Evolutionary conservation across 345 rosid genomes (phyloP), one percentile per base, ranked within the genome.

Genomic region (Corchorus capsularis): DNA sequence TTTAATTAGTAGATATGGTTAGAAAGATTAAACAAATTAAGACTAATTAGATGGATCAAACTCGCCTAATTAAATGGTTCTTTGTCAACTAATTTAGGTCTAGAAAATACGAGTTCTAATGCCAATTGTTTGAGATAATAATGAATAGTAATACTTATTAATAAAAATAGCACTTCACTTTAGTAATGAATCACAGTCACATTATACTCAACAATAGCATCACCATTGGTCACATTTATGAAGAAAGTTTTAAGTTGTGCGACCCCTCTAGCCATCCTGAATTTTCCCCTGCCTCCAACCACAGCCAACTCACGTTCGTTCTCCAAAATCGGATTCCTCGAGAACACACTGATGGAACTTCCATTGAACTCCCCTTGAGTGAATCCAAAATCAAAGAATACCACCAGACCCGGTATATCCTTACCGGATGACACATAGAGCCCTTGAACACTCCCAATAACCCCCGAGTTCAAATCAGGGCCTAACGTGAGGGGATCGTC

Each of bases 381-480:
- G 8, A 82, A 75, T 7, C 81, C 79, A 43, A 81, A 81, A 71
- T 82, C 84, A 8, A 52, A 46, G 34, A 68, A 75, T 15, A 20
- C 56, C 55, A 75, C 62, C 52, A 79, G 27, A 3, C 61, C 13
- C n/a, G 20, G 17, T 13, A 20, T 2, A 16, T 57, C 77, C 43
- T 61, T 37, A 9, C 79, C 27, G 6, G 77, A 32, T 11, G 63
- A 83, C 12, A 78, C 73, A 35, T 78, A 80, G 3, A 80, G 52
- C n/a, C 82, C 84, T 5, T 63, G 82, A n/a, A 80, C 82, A n/a
- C 73, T 75, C 2, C 84, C 84, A 4, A 81, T 73, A 52, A 76
- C 49, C 39, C 63, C 52, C 2, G 84, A 78, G 4, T 16, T 81
- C 3, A 14, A 55, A 4, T 78, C 80, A 1, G 80, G 82, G 1